Evolutionary conservation across 768 basidiomycete species (phyloP), one percentile per base, ranked within the genome.

Genomic region (Trametes cubensis): DNA sequence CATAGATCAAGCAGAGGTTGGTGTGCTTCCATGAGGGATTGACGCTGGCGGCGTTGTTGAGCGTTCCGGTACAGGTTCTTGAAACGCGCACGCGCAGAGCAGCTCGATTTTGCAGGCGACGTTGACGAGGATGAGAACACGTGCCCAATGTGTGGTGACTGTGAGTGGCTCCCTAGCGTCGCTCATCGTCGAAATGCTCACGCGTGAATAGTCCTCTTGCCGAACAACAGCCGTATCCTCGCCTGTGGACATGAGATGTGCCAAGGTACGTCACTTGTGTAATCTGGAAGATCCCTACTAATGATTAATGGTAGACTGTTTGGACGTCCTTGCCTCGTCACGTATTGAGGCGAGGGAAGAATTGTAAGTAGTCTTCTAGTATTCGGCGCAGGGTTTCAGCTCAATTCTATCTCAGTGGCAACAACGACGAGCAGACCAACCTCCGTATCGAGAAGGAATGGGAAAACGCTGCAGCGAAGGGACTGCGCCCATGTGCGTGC

Each of bases 131-230:
- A 73, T 3, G 81, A 79, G 20, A 68, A 75, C 1, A 76, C 74
- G 44, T 94, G 92, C 66, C 81, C 87, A 0, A 81, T 87, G 40
- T 94, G 92, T 70, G 75, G 81, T 55, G 90, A 92, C 52, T 71
- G 86, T 87, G 67, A 26, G 60, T 56, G 17, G 11, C 30, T 30
- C 20, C 54, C 15, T 23, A 46, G n/a, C 41, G 20, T 28, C 20
- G 30, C 11, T 20, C 4, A 10, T 21, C 21, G 4, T 4, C 23
- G n/a, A 25, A 21, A 46, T 46, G 45, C 46, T 26, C 48, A 14
- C 17, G 13, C 21, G 13, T 26, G 13, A n/a, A 10, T 63, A 83
- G 83, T 82, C 59, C 80, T 82, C 57, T 73, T 77, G 30, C 76
- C 76, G 17, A 75, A 81, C 51, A 84, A 78, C 60, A 86, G 87